phyloP scores from a whole-genome alignment of 2,329 filamentous ascomycete species.

The Diaporthe batatas region DNA sequence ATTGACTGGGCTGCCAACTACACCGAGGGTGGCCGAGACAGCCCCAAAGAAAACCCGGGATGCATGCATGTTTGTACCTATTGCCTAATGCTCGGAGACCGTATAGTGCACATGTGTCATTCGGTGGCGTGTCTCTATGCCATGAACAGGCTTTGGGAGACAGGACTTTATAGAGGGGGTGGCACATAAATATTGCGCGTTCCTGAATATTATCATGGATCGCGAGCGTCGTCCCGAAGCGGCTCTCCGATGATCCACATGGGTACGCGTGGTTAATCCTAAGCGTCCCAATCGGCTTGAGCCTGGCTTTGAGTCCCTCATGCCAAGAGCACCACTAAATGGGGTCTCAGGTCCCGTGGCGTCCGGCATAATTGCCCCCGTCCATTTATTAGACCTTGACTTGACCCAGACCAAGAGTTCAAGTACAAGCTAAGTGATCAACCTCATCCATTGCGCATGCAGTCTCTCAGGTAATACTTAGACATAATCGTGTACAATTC shows the following conservation, averaged over 20 bases:
- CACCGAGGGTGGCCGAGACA: conserved; percentile 15
- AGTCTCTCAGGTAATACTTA: not conserved
- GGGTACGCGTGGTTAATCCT: conserved; percentile 13
- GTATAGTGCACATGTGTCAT: too few species aligned
- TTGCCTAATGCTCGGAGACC: not conserved
- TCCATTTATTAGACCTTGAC: conserved; percentile 25
- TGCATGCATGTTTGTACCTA: not conserved
- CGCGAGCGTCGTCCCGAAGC: conserved; percentile 23
- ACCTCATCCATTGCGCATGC: not conserved
- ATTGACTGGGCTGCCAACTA: not conserved
- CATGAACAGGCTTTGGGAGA: not conserved
- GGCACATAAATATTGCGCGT: not conserved
- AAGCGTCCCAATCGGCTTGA: conserved; percentile 33
- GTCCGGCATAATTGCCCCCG: conserved; percentile 19
- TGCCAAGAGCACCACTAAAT: conserved; percentile 14
- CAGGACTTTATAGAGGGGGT: not conserved
- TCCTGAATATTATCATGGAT: not conserved
- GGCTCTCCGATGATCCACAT: conserved; percentile 18
- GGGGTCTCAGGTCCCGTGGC: conserved; percentile 3
- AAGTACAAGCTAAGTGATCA: not conserved
- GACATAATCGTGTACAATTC: too few species aligned
- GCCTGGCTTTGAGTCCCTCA: conserved; percentile 22
- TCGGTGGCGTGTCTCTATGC: fast-evolving
- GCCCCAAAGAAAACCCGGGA: not conserved
- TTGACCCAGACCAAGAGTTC: not conserved